phyloP scores from a whole-genome alignment of 306 rosid species.

The Fagus crenata region DNA sequence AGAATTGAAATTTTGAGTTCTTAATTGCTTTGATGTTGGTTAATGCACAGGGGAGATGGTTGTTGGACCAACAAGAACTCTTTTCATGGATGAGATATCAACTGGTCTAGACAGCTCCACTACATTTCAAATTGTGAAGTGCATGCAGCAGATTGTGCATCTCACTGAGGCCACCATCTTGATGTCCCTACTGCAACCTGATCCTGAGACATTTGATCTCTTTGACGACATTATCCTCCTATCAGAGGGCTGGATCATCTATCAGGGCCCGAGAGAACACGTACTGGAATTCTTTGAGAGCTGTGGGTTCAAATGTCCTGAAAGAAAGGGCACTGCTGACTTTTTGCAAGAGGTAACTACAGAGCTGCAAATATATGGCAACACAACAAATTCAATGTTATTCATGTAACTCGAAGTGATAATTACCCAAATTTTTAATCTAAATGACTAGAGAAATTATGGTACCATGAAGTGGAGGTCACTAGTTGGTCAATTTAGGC shows the following conservation, averaged over 20 bases:
- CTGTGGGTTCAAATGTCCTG: neutral
- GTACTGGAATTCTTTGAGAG: neutral
- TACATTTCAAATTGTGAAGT: slow-evolving; percentile 6
- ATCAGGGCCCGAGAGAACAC: neutral
- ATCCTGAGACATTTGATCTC: slow-evolving; percentile 7
- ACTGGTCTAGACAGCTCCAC: slow-evolving; percentile 17
- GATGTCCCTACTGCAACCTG: slow-evolving; percentile 13
- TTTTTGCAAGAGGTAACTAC: slow-evolving; percentile 12
- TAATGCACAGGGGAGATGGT: slow-evolving; percentile 12
- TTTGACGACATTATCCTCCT: slow-evolving; percentile 11
- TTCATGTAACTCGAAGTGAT: too few relatives aligned
- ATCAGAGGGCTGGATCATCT: slow-evolving; percentile 4
- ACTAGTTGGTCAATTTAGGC: neutral
- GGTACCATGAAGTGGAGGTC: neutral
- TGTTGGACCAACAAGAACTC: slow-evolving; percentile 9
- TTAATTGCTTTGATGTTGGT: neutral
- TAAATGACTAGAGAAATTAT: neutral
- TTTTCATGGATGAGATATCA: slow-evolving; percentile 19
- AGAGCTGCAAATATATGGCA: neutral
- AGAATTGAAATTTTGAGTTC: neutral
- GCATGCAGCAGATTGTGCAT: neutral
- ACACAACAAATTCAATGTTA: neutral
- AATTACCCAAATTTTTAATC: too few relatives aligned
- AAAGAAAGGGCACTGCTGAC: slow-evolving; percentile 1
- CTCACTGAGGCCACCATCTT: neutral